Evolutionary conservation across 768 basidiomycete genomes (phyloP), one percentile per base, ranked within the genome.

Genomic region (Lentinula detonsa): DNA sequence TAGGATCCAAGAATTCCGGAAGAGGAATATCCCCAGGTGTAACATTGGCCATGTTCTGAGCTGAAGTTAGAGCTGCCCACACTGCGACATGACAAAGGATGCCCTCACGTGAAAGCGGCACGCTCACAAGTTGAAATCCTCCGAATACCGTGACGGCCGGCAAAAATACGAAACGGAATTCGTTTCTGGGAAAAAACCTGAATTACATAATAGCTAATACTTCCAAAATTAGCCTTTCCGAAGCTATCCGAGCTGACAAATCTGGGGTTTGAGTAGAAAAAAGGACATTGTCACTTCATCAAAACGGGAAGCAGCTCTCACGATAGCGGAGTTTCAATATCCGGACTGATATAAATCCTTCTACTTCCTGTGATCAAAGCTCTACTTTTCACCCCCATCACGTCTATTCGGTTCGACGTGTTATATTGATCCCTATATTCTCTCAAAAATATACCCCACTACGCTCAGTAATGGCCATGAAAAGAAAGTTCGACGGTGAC

Each of bases 401-500:
- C 53, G 57, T 53, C 60, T 61, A 63, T 64, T 62, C 66, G 67
- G 68, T 64, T 66, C 59, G 61, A 31, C 60, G 58, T 64, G 33
- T 59, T 68, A 56, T 48, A 28, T 28, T 39, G 0, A 39, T 39
- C 37, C 37, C 53, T 61, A 51, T 53, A 43, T 35, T 48, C 57
- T 18, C 13, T 42, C 46, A 10, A 21, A 48, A 23, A 28, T 34
- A 10, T 16, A 1, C 15, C 42, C 42, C 18, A 28, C 35, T 52
- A 58, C 42, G 55, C 61, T 50, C 59, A 56, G 56, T 64, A 57
- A 92, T 91, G 89, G 78, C 85, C 45, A 64, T 90, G 69, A 93
- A 93, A 73, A 82, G 91, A 71, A 93, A 93, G 76, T 78, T 88
- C 56, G 83, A 86, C 55, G 65, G 76, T 18, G 87, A 87, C 62